These are phyloP conservation scores for Bruguiera sexangula DNA, from an alignment of 345 rosid genomes.

Conservation along the genomic window DNA sequence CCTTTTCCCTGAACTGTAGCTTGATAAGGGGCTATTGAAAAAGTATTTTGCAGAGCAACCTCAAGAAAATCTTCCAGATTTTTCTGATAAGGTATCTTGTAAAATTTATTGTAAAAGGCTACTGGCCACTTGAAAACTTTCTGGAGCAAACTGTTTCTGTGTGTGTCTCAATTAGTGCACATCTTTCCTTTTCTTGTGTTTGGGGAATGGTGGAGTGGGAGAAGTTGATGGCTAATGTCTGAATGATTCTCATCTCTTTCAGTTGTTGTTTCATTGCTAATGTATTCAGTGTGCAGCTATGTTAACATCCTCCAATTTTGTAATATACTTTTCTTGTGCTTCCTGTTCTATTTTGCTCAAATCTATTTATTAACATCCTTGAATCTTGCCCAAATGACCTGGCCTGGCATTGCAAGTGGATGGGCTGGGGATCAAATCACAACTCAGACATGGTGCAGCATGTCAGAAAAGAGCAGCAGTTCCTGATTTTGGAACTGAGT, in stretches of 20 bases:
- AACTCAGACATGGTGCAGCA: no score
- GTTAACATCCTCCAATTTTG: no score
- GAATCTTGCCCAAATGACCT: no score
- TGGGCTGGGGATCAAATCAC: no score
- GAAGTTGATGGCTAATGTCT: not conserved
- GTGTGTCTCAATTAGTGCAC: not conserved
- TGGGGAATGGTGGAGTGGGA: not conserved
- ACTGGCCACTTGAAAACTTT: not conserved
- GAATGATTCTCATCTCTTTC: not conserved
- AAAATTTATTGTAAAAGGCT: slow-evolving; percentile 8
- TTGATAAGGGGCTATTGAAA: slow-evolving; percentile 75
- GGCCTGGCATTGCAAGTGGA: no score
- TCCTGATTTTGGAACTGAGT: no score
- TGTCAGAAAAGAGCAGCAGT: no score
- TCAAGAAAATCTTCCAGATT: slow-evolving; percentile 65
- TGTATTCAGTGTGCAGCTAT: no score
- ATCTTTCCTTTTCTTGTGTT: not conserved
- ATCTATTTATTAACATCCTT: no score
- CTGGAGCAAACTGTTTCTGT: not conserved
- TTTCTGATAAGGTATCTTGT: slow-evolving; percentile 69
- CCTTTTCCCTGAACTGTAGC: slow-evolving; percentile 40
- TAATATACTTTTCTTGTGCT: no score
- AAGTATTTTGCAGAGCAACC: slow-evolving; percentile 68
- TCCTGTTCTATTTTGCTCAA: no score
- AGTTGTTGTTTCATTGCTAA: not conserved